These are phyloP conservation scores for Saitozyma sp. DNA, from an alignment of 768 basidiomycete genomes.

Conservation along the genomic window DNA sequence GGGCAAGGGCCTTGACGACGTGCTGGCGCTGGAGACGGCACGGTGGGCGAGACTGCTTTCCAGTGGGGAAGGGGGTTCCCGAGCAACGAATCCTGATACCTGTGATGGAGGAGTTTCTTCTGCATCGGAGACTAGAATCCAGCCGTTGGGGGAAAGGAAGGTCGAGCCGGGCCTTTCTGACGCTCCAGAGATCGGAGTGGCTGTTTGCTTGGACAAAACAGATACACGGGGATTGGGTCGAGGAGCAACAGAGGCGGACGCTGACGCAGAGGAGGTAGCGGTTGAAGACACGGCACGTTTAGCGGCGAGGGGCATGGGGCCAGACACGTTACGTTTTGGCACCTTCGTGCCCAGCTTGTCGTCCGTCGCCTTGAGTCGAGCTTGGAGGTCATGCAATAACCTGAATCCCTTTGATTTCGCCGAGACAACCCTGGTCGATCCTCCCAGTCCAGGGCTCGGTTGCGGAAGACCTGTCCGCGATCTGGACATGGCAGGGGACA, in stretches of 20 bases:
- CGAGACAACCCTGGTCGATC: slow-evolving; percentile 1
- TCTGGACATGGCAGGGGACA: slow-evolving; percentile 25
- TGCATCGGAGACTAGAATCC: slow-evolving; percentile 33
- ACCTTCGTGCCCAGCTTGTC: slow-evolving; percentile 39
- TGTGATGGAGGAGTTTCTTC: slow-evolving; percentile 3
- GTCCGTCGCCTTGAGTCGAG: slow-evolving; percentile 42
- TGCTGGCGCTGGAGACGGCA: slow-evolving; percentile 30
- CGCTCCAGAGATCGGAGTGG: slow-evolving; percentile 1
- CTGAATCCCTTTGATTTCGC: slow-evolving; percentile 37
- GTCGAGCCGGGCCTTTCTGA: slow-evolving; percentile 3
- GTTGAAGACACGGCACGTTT: slow-evolving; percentile 5
- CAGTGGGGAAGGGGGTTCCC: slow-evolving; percentile 33
- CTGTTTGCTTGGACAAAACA: background rate
- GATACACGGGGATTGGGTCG: background rate
- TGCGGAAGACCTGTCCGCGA: slow-evolving; percentile 15
- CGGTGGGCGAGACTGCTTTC: slow-evolving; percentile 12
- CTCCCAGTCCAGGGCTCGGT: slow-evolving; percentile 8
- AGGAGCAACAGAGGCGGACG: background rate
- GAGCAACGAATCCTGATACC: background rate
- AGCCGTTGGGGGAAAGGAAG: slow-evolving; percentile 33
- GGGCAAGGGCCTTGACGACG: slow-evolving; percentile 29
- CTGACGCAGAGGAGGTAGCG: slow-evolving; percentile 1
- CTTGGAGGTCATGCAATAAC: slow-evolving; percentile 38
- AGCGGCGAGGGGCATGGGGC: slow-evolving; percentile 14
- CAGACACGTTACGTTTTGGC: slow-evolving; percentile 35